These are phyloP conservation scores for Podospora pseudopauciseta DNA, from an alignment of 495 filamentous ascomycete genomes.

Conservation along the genomic window DNA sequence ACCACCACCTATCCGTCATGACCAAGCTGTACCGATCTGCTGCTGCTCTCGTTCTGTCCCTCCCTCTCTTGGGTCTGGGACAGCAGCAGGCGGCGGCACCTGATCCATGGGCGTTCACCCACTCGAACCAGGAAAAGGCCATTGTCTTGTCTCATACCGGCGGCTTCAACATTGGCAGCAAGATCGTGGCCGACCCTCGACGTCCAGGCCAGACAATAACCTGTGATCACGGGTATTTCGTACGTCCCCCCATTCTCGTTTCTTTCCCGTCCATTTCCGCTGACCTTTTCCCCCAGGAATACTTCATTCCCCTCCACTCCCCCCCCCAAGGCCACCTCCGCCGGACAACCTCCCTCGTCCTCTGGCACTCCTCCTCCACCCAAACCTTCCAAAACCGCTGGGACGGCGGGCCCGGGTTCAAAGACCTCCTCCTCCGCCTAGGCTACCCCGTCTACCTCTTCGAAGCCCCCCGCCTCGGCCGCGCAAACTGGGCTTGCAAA, in stretches of 20 bases:
- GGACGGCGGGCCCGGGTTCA: not conserved
- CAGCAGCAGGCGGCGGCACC: not conserved
- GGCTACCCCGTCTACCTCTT: not conserved
- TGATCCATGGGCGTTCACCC: not conserved
- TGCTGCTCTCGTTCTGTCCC: not conserved
- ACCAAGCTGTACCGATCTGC: not conserved
- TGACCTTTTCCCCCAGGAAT: not conserved
- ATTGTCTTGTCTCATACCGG: constrained; percentile 40
- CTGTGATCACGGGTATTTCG: constrained; percentile 49
- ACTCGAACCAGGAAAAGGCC: constrained; percentile 19
- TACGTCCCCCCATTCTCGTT: not conserved
- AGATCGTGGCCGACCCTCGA: constrained; percentile 29
- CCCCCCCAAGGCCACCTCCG: not conserved
- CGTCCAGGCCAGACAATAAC: constrained; percentile 37
- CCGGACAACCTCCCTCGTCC: not conserved
- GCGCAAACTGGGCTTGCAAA: not conserved
- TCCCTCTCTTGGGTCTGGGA: not conserved
- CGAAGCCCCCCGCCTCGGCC: not conserved
- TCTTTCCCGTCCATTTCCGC: not conserved
- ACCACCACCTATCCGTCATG: not conserved
- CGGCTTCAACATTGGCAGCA: constrained; percentile 40
- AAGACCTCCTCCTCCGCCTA: not conserved
- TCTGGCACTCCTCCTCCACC: not conserved
- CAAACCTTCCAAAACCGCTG: constrained; percentile 2
- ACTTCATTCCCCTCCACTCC: not conserved